Percentiles rank a stretch among this genome's conserved stretches.
Conservation (phyloP, 805 yeast genomes). For the Candida tammaniensis region DNA sequence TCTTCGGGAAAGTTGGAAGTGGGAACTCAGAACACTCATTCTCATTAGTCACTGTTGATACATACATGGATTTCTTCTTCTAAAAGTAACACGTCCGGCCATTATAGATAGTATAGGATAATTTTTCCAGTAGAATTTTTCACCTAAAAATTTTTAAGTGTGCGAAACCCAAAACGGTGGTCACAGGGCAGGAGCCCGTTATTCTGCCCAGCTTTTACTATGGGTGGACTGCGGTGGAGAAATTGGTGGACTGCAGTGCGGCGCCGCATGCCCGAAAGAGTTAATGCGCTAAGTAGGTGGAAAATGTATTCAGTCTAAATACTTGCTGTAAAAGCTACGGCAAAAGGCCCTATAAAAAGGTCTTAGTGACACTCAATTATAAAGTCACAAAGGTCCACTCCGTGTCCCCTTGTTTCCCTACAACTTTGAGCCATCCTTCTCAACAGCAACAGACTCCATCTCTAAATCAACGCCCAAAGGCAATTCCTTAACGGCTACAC, state of each 20-base stretch:
- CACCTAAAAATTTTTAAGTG: conserved; percentile 1
- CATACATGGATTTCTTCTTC: conserved; percentile 95
- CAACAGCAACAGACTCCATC: conserved; percentile 89
- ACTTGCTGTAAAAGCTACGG: too few relatives aligned
- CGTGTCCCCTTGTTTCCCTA: too few relatives aligned
- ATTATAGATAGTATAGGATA: conserved; percentile 45
- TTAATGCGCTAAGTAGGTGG: too few relatives aligned
- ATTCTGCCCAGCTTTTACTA: not conserved
- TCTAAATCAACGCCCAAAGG: conserved; percentile 88
- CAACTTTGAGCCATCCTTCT: conserved; percentile 36
- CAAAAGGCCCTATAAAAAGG: too few relatives aligned
- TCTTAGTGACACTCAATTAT: too few relatives aligned
- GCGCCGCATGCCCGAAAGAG: too few relatives aligned
- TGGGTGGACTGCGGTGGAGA: not conserved
- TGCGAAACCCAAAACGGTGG: conserved; percentile 5
- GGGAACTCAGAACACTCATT: too few relatives aligned
- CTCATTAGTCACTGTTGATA: too few relatives aligned
- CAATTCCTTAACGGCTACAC: conserved; percentile 90
- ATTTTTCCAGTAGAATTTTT: conserved; percentile 11
- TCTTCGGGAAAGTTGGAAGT: too few relatives aligned
- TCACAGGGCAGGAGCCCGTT: conserved; percentile 2
- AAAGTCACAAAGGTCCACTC: too few relatives aligned
- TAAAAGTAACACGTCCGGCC: conserved; percentile 99
- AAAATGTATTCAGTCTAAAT: too few relatives aligned
- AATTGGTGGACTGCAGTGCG: too few relatives aligned